Percentiles rank a stretch among this genome's conserved stretches.
phyloP scores from a whole-genome alignment of 2,329 filamentous ascomycete species.

The Nothophoma quercina region DNA sequence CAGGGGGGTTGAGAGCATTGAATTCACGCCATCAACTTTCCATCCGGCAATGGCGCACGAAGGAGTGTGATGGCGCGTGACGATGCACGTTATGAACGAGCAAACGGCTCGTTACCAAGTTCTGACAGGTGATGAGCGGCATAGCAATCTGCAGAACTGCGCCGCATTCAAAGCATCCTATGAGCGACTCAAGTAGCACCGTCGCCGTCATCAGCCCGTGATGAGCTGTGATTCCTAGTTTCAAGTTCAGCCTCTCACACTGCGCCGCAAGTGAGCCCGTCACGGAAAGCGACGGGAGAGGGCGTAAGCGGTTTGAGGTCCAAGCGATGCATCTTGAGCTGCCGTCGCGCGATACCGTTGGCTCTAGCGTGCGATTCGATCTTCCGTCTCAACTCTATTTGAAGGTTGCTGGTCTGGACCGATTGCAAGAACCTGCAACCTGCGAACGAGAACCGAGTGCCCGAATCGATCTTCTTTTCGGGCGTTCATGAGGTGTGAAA shows the following conservation, averaged over 20 bases:
- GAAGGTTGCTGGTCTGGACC: slow-evolving; percentile 13
- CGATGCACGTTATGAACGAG: slow-evolving; percentile 19
- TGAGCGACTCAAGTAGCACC: slow-evolving; percentile 22
- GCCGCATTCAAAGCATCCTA: slow-evolving; percentile 19
- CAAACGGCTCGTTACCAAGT: background rate
- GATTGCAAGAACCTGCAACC: slow-evolving; percentile 7
- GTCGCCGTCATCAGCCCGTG: slow-evolving; percentile 15
- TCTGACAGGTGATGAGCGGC: slow-evolving; percentile 13
- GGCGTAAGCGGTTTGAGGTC: slow-evolving; percentile 33
- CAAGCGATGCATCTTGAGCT: slow-evolving; percentile 25
- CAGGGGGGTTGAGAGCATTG: slow-evolving; percentile 24
- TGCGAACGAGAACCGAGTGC: background rate
- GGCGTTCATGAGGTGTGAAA: slow-evolving; percentile 6
- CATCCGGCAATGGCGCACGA: slow-evolving; percentile 22
- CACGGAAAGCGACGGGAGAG: slow-evolving; percentile 21
- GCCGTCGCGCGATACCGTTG: slow-evolving; percentile 36
- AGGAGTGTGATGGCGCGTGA: slow-evolving; percentile 30
- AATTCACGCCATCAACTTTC: slow-evolving; percentile 11
- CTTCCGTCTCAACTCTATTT: slow-evolving; percentile 16
- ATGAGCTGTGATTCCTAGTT: slow-evolving; percentile 33
- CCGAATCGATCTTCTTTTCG: background rate
- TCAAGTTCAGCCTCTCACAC: slow-evolving; percentile 34
- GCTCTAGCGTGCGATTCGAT: slow-evolving; percentile 25
- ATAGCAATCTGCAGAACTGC: slow-evolving; percentile 27
- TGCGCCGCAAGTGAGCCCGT: slow-evolving; percentile 27